Conservation (phyloP, 495 filamentous ascomycete genomes). For the Tuber umbilicatum region DNA sequence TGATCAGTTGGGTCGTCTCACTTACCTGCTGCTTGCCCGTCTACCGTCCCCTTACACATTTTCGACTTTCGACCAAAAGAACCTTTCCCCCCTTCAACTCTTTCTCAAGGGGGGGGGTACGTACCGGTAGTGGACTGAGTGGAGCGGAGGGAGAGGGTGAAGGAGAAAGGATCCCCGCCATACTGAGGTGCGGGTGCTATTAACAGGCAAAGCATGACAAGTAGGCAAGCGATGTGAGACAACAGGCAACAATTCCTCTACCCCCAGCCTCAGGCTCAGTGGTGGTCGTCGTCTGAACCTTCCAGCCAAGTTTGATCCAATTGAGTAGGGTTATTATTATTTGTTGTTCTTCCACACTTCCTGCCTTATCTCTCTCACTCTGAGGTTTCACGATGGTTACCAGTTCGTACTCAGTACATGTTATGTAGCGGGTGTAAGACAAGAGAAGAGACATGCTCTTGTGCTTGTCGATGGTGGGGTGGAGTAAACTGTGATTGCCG, state of each 20-base stretch:
- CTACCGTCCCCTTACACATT: background rate
- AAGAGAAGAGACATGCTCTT: background rate
- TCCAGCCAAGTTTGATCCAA: background rate
- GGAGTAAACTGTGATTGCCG: background rate
- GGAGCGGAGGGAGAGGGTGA: background rate
- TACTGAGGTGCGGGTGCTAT: background rate
- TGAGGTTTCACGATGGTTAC: constrained; percentile 20
- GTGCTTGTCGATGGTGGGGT: background rate
- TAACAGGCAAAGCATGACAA: background rate
- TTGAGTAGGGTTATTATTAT: constrained; percentile 20
- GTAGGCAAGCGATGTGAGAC: constrained; percentile 26
- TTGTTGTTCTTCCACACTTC: background rate
- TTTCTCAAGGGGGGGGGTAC: background rate
- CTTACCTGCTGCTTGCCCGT: constrained; percentile 13
- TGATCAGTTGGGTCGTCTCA: constrained; percentile 30
- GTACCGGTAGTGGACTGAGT: background rate
- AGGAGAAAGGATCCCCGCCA: background rate
- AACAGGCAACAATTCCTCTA: constrained; percentile 9
- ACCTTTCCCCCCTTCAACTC: background rate
- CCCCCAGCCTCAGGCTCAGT: constrained; percentile 1
- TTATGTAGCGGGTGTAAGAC: background rate
- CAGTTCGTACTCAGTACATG: background rate
- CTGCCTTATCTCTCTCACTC: constrained; percentile 1
- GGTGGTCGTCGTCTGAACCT: constrained; percentile 19
- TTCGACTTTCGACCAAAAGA: background rate